Percentiles rank a stretch among this genome's conserved stretches.
Conservation (phyloP, 2,329 filamentous ascomycete genomes). For the Sphaceloma murrayae region DNA sequence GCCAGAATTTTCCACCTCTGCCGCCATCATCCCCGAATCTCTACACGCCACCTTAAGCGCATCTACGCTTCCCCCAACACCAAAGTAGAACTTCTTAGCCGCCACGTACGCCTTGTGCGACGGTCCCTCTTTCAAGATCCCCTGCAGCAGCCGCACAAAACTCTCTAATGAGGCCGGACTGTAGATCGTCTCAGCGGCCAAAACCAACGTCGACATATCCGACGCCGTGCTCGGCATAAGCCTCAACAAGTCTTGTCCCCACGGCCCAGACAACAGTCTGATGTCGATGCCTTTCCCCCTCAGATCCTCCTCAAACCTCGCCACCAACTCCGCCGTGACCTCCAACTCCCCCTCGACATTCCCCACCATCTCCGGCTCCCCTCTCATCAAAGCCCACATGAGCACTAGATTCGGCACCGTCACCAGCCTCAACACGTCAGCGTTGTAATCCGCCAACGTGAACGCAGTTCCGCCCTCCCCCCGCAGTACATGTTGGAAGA, state of each 20-base stretch:
- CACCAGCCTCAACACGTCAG: slow-evolving; percentile 64
- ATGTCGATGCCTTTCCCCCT: slow-evolving; percentile 44
- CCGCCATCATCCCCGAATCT: slow-evolving; percentile 35
- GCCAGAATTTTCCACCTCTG: slow-evolving; percentile 40
- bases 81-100: slow-evolving; percentile 75
- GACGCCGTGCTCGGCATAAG: slow-evolving; percentile 39
- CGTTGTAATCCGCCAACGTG: slow-evolving; percentile 70
- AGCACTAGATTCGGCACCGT: slow-evolving; percentile 71
- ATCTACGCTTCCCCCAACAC: slow-evolving; percentile 71
- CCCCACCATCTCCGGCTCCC: slow-evolving; percentile 16
- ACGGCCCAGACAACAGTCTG: slow-evolving; percentile 64
- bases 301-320: slow-evolving; percentile 50
- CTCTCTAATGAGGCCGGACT: slow-evolving; percentile 59
- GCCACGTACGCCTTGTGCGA: slow-evolving; percentile 56
- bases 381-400: slow-evolving; percentile 42
- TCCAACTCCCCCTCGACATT: slow-evolving; percentile 50
- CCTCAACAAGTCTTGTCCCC: slow-evolving; percentile 53
- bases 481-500: slow-evolving; percentile 55
- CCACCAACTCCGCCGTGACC: slow-evolving; percentile 48
- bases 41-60: slow-evolving; percentile 50
- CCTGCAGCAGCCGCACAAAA: slow-evolving; percentile 59
- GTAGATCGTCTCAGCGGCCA: slow-evolving; percentile 78
- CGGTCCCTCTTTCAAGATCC: slow-evolving; percentile 45
- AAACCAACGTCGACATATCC: slow-evolving; percentile 43
- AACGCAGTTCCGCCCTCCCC: slow-evolving; percentile 47